Conservation (phyloP, 2,329 filamentous ascomycete species). For the Colletotrichum australisinense region DNA sequence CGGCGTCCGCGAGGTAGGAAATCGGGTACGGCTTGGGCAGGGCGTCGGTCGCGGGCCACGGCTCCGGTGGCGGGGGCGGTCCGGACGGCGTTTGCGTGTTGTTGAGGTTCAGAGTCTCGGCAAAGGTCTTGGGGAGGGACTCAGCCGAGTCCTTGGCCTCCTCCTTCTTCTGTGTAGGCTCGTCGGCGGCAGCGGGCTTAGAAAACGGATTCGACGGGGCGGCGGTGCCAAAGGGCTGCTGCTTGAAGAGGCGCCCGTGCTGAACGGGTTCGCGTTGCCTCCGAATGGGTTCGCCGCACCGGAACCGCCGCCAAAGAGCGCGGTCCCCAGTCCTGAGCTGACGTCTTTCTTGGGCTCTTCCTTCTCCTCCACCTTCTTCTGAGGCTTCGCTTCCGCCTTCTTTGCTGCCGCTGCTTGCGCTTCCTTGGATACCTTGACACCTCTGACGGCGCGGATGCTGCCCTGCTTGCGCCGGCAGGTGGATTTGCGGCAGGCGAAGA, state of each 20-base stretch:
- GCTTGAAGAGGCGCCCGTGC: slow-evolving; percentile 30
- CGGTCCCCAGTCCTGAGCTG: slow-evolving; percentile 68
- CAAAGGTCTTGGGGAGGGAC: slow-evolving; percentile 71
- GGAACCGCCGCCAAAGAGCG: slow-evolving; percentile 68
- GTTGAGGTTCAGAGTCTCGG: slow-evolving; percentile 82
- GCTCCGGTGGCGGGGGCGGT: slow-evolving; percentile 63
- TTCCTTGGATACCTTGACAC: slow-evolving; percentile 66
- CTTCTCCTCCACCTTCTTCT: slow-evolving; percentile 49
- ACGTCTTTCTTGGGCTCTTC: slow-evolving; percentile 45
- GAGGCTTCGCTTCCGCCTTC: slow-evolving; percentile 44
- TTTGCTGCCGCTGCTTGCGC: slow-evolving; percentile 43
- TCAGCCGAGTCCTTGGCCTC: slow-evolving; percentile 39
- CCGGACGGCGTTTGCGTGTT: slow-evolving; percentile 52
- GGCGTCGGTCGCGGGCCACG: slow-evolving; percentile 77
- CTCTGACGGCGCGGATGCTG: slow-evolving; percentile 81
- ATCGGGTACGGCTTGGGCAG: slow-evolving; percentile 80
- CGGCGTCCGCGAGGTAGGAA: slow-evolving; percentile 86
- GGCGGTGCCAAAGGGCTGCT: slow-evolving; percentile 61
- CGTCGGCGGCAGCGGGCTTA: slow-evolving; percentile 43
- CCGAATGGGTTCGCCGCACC: slow-evolving; percentile 70
- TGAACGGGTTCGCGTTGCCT: slow-evolving; percentile 48
- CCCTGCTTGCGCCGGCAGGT: slow-evolving; percentile 85
- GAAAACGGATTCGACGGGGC: slow-evolving; percentile 44
- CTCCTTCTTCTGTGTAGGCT: slow-evolving; percentile 42
- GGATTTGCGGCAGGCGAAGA: slow-evolving; percentile 84